Evolutionary conservation across 1,284 basidiomycete species (phyloP).

Genomic region (Amylostereum areolatum): DNA sequence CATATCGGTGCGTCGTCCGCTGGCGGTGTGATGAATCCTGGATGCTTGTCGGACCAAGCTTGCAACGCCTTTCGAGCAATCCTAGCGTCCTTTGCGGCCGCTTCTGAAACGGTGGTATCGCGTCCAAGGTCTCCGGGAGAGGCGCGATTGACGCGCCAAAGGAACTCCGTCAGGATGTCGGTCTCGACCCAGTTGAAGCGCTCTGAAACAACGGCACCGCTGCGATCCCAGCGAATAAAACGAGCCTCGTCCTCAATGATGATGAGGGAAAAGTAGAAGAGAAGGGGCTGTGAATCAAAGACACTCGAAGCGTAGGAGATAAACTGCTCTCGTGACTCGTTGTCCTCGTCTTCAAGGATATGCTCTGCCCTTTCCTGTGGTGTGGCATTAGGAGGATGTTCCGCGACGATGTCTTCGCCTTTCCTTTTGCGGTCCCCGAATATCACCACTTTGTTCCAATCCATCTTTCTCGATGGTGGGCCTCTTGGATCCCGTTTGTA

Average conservation of each 20-base stretch:
- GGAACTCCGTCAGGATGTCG: neutral
- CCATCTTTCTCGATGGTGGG: too few species aligned
- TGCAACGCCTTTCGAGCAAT: neutral
- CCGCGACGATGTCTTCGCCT: neutral
- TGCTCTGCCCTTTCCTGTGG: neutral
- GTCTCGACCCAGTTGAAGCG: neutral
- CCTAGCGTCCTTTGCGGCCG: neutral
- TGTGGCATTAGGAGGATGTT: neutral
- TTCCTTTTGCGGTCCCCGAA: neutral
- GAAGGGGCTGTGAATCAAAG: slow-evolving; percentile 1
- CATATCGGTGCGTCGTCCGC: neutral
- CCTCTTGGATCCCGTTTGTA: too few species aligned
- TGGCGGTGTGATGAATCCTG: neutral
- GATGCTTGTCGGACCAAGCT: neutral
- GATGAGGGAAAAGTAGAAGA: slow-evolving; percentile 2
- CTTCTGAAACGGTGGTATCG: neutral
- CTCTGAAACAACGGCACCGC: slow-evolving; percentile 1
- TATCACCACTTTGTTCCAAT: too few species aligned
- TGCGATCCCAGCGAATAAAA: slow-evolving; percentile 6
- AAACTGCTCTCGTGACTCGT: slow-evolving; percentile 1
- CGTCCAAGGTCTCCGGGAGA: neutral
- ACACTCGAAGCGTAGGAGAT: neutral
- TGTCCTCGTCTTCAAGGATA: neutral
- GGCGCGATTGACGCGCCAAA: neutral
- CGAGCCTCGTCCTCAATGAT: slow-evolving; percentile 1